phyloP scores from a whole-genome alignment of 768 basidiomycete genomes.

The Mycena vulgaris region DNA sequence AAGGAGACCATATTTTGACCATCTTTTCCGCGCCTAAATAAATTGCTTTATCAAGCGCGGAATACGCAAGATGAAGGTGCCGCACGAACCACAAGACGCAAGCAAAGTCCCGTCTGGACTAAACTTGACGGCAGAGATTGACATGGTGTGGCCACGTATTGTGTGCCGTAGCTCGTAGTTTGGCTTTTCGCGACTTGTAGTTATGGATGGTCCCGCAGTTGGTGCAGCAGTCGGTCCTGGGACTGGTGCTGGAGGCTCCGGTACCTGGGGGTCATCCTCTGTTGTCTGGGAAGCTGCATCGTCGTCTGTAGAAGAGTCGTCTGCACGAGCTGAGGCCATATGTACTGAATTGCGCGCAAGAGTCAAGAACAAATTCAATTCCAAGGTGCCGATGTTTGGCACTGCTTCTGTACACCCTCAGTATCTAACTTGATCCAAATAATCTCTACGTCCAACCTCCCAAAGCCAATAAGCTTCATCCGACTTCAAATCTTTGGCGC shows the following conservation, averaged over 20 bases:
- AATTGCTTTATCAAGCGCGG: conserved; percentile 31
- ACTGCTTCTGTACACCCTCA: neutral
- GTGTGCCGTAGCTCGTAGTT: conserved; percentile 79
- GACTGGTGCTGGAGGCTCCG: conserved; percentile 66
- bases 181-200: conserved; percentile 64
- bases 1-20: conserved; percentile 88
- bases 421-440: too few species aligned
- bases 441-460: too few species aligned
- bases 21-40: conserved; percentile 78
- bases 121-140: conserved; percentile 93
- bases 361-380: neutral
- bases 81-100: conserved; percentile 86
- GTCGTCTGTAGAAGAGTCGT: conserved; percentile 69
- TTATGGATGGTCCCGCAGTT: conserved; percentile 46
- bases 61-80: conserved; percentile 27
- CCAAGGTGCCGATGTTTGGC: neutral
- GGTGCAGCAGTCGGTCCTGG: conserved; percentile 50
- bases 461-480: too few species aligned
- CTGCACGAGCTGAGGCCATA: conserved; percentile 56
- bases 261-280: conserved; percentile 87
- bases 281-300: conserved; percentile 87
- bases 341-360: neutral
- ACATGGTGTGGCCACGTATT: conserved; percentile 83
- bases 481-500: too few species aligned
- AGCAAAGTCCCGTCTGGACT: conserved; percentile 89